These are phyloP conservation scores for Leonotis leonurus DNA, from an alignment of 257 asterid species.

Conservation along the genomic window DNA sequence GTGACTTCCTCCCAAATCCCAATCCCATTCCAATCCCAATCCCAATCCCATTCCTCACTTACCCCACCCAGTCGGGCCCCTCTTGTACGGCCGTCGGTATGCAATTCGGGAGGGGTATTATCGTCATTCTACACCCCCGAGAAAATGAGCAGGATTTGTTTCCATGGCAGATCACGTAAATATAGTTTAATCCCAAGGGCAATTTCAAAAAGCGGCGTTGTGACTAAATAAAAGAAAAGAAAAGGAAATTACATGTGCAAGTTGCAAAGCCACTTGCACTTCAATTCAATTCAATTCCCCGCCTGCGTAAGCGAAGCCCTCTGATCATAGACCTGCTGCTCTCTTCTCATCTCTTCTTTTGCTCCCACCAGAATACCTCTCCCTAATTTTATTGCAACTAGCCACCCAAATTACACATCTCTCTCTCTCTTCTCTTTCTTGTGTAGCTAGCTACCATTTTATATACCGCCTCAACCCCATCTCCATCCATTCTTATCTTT, in stretches of 20 bases:
- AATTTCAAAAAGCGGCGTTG: slow-evolving; percentile 25
- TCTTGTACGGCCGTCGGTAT: slow-evolving; percentile 24
- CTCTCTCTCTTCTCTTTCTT: slow-evolving; percentile 13
- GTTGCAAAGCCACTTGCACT: slow-evolving; percentile 65
- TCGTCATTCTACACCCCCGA: not conserved
- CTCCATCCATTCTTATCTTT: not conserved
- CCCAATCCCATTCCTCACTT: not conserved
- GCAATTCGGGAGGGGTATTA: not conserved
- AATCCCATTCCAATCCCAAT: not conserved
- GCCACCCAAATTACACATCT: not conserved
- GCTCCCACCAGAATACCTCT: slow-evolving; percentile 17
- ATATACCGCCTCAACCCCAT: slow-evolving; percentile 2
- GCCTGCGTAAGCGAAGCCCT: slow-evolving; percentile 21
- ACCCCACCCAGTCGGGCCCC: not conserved
- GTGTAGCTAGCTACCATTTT: not conserved
- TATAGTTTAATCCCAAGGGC: slow-evolving; percentile 12
- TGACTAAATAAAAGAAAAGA: too few species aligned
- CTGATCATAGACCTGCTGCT: not conserved
- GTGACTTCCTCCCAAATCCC: not conserved
- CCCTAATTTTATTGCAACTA: slow-evolving; percentile 31
- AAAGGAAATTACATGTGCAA: slow-evolving; percentile 35
- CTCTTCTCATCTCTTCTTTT: slow-evolving; percentile 5
- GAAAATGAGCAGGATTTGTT: not conserved
- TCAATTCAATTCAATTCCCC: not conserved
- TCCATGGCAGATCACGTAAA: slow-evolving; percentile 26